A percentile compares a stretch with the other conserved stretches of the same genome.
Evolutionary conservation across 345 rosid species (phyloP).

Genomic region (Euphorbia lathyris): DNA sequence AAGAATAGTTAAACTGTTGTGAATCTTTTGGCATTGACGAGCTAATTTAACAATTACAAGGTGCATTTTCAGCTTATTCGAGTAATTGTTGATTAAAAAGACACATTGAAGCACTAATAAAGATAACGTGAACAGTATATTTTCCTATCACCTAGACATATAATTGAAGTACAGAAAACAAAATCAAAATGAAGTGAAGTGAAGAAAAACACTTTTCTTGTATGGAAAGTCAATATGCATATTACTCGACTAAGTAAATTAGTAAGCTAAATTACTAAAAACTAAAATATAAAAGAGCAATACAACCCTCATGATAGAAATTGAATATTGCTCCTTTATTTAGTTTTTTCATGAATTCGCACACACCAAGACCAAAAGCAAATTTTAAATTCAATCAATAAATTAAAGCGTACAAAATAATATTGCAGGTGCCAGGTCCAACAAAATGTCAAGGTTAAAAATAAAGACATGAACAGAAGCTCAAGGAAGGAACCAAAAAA

Average conservation of each 20-base stretch:
- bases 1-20: too few species aligned
- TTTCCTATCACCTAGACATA: neutral
- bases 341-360: too few species aligned
- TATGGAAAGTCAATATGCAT: too few species aligned
- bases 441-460: neutral
- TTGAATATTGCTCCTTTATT: too few species aligned
- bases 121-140: neutral
- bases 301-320: too few species aligned
- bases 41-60: neutral
- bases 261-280: too few species aligned
- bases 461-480: neutral
- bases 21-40: neutral
- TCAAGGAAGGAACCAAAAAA: neutral
- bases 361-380: neutral
- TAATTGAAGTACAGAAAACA: too few species aligned
- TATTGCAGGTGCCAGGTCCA: neutral
- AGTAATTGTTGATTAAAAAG: too few species aligned
- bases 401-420: constrained; percentile 8
- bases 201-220: too few species aligned
- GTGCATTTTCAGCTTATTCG: neutral
- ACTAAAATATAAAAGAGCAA: too few species aligned
- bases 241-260: too few species aligned
- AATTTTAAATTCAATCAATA: neutral
- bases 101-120: neutral
- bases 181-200: too few species aligned